Evolutionary conservation across 2,329 filamentous ascomycete species (phyloP).

Genomic region (Pseudogymnoascus sp.): DNA sequence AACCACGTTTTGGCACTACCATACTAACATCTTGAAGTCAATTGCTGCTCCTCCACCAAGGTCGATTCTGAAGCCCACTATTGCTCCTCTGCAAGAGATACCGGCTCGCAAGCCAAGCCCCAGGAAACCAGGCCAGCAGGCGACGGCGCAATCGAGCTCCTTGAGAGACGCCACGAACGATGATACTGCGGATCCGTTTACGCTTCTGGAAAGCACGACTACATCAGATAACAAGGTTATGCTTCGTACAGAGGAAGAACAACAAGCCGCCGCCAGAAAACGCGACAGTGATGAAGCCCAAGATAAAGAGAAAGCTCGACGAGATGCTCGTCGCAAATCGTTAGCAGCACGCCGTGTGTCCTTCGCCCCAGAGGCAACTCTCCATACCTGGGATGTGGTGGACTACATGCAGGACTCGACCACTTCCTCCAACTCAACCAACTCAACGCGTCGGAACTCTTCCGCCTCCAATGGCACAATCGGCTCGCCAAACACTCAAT

Average conservation of each 20-base stretch:
- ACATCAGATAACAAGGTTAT: conserved; percentile 49
- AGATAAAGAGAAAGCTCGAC: conserved; percentile 60
- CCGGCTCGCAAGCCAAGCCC: conserved; percentile 55
- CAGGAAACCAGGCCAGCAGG: not conserved
- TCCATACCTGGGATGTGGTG: conserved; percentile 95
- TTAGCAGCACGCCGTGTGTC: conserved; percentile 89
- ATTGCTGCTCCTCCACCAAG: conserved; percentile 42
- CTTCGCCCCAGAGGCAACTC: conserved; percentile 92
- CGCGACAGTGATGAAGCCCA: conserved; percentile 60
- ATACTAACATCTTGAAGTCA: conserved; percentile 24
- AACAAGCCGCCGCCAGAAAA: conserved; percentile 62
- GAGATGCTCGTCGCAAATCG: conserved; percentile 87
- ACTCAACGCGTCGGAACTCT: conserved; percentile 69
- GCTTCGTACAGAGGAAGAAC: conserved; percentile 62
- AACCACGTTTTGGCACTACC: conserved; percentile 19
- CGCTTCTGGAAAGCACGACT: conserved; percentile 13
- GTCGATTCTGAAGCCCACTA: conserved; percentile 77
- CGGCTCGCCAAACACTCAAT: conserved; percentile 21
- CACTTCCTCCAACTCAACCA: conserved; percentile 64
- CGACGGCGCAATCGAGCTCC: not conserved
- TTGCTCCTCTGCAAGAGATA: conserved; percentile 60
- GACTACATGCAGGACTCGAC: conserved; percentile 86
- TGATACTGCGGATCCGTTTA: conserved; percentile 2
- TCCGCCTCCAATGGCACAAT: conserved; percentile 33
- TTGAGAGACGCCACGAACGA: not conserved